Percentiles rank a stretch among this genome's conserved stretches.
phyloP scores from a whole-genome alignment of 1,284 basidiomycete genomes.

The Puccinia novopanici region DNA sequence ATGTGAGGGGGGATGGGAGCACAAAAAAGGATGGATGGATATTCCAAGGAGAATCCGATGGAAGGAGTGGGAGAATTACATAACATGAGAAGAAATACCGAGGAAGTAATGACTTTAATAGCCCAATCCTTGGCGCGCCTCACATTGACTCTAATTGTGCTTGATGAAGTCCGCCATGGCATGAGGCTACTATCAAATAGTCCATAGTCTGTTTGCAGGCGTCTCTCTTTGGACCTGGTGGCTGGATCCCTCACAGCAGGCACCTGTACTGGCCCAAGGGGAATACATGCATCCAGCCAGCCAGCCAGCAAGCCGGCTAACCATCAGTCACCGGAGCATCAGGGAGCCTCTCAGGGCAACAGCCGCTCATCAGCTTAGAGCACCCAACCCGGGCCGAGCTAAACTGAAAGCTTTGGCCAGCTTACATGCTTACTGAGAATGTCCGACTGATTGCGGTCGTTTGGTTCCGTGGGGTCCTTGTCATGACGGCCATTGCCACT shows the following conservation, averaged over 20 bases:
- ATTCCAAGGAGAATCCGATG: neutral
- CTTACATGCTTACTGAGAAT: neutral
- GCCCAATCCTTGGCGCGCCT: neutral
- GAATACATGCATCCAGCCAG: neutral
- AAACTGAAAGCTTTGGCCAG: neutral
- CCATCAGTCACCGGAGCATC: neutral
- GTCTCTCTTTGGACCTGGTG: neutral
- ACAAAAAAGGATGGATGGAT: neutral
- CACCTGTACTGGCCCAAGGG: conserved; percentile 12
- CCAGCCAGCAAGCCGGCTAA: neutral
- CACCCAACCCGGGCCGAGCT: neutral
- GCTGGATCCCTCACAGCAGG: neutral
- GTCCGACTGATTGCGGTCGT: neutral
- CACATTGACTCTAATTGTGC: neutral
- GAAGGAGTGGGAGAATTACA: neutral
- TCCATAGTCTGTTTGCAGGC: neutral
- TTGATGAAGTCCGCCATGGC: neutral
- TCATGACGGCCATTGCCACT: too few species aligned
- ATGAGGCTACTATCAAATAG: neutral
- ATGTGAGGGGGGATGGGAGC: neutral
- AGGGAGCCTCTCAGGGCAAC: neutral
- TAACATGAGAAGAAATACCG: neutral
- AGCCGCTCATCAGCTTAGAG: neutral
- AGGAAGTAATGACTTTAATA: conserved; percentile 9
- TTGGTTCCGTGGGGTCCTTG: too few species aligned